Conservation (phyloP, 106 monocot genomes). For the Chionographis japonica region DNA sequence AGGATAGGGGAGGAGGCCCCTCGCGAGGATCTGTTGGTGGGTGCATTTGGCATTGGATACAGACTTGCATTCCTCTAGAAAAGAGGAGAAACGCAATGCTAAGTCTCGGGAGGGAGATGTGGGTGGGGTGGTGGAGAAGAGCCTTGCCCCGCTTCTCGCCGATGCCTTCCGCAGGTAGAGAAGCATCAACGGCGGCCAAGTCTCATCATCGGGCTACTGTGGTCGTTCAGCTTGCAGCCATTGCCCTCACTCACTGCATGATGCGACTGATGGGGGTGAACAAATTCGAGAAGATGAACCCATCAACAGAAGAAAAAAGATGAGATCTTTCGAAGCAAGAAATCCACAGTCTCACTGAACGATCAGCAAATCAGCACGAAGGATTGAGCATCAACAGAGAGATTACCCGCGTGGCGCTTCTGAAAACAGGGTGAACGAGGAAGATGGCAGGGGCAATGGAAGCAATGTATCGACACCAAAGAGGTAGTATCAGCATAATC, state of each 20-base stretch:
- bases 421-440: too few species aligned
- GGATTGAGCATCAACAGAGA: too few species aligned
- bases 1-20: slow-evolving; percentile 25
- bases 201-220: slow-evolving; percentile 9
- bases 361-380: too few species aligned
- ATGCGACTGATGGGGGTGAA: too few species aligned
- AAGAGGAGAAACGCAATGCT: slow-evolving; percentile 3
- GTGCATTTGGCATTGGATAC: slow-evolving; percentile 16
- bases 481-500: too few species aligned
- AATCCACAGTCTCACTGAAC: too few species aligned
- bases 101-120: neutral
- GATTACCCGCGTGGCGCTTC: too few species aligned
- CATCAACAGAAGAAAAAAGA: too few species aligned
- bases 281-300: too few species aligned
- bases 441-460: too few species aligned
- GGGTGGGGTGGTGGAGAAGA: slow-evolving; percentile 2
- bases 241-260: neutral
- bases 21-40: slow-evolving; percentile 50
- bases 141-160: neutral
- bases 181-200: slow-evolving; percentile 16
- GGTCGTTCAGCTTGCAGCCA: neutral
- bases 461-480: too few species aligned
- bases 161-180: slow-evolving; percentile 11
- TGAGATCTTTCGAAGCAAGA: too few species aligned
- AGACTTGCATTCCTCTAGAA: slow-evolving; percentile 50